A percentile compares a stretch with the other conserved stretches of the same genome.
Conservation (phyloP, 2,329 filamentous ascomycete species). For the Cephalotrichum gorgonifer region DNA sequence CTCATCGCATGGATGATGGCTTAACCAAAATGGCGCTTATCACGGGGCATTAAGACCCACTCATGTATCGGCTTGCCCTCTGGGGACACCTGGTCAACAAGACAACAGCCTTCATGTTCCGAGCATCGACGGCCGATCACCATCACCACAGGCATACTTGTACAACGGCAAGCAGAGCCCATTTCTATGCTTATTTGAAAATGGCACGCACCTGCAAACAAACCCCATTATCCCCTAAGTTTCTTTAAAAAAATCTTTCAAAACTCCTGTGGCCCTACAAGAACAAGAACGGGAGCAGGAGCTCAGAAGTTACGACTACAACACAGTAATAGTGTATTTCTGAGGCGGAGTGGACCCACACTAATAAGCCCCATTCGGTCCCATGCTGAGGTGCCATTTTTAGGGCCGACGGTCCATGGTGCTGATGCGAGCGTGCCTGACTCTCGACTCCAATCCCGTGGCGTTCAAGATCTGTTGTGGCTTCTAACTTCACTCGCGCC, state of each 20-base stretch:
- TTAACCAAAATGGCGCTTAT: not conserved
- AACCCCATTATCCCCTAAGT: no score
- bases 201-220: no score
- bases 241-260: no score
- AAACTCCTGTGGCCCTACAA: no score
- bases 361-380: no score
- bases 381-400: no score
- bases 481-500: not conserved
- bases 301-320: no score
- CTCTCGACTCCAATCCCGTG: not conserved
- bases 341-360: not conserved
- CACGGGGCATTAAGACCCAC: not conserved
- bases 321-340: no score
- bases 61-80: not conserved
- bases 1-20: no score
- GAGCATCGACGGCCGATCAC: not conserved
- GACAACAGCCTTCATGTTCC: not conserved
- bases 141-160: not conserved
- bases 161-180: not conserved
- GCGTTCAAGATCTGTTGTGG: slow-evolving; percentile 1
- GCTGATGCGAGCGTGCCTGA: not conserved
- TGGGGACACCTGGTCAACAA: not conserved
- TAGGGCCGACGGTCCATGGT: not conserved
- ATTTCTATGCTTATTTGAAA: not conserved
- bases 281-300: no score